Conservation (phyloP, 148 eudicot species). For the Rhododendron ovatum region DNA sequence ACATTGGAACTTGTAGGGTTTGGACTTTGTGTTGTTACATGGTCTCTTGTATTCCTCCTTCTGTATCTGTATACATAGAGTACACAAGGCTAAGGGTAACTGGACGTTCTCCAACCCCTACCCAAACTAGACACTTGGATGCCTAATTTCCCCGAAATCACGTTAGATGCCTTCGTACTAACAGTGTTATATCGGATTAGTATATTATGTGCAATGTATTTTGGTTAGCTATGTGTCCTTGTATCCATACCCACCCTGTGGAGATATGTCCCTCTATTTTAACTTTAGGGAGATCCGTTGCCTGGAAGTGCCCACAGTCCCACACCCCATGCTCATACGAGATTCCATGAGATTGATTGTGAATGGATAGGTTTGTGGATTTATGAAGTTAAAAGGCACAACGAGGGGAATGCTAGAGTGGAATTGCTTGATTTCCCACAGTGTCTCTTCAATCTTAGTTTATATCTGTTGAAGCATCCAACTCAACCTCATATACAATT, state of each 20-base stretch:
- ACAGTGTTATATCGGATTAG: neutral
- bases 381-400: conserved; percentile 3
- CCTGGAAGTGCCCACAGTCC: neutral
- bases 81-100: neutral
- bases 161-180: neutral
- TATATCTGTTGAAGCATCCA: neutral
- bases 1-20: neutral
- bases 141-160: neutral
- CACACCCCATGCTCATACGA: neutral
- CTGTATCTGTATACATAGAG: neutral
- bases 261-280: neutral
- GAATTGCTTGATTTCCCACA: neutral
- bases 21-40: neutral
- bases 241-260: neutral
- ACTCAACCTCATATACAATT: neutral
- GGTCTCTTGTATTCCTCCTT: neutral
- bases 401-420: neutral
- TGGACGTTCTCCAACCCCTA: neutral
- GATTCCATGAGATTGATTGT: neutral
- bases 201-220: neutral
- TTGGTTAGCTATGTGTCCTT: neutral
- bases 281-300: neutral
- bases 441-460: neutral
- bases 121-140: neutral
- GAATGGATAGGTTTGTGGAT: neutral